phyloP scores from a whole-genome alignment of 805 yeast species.

The Ogataea pilisensis region DNA sequence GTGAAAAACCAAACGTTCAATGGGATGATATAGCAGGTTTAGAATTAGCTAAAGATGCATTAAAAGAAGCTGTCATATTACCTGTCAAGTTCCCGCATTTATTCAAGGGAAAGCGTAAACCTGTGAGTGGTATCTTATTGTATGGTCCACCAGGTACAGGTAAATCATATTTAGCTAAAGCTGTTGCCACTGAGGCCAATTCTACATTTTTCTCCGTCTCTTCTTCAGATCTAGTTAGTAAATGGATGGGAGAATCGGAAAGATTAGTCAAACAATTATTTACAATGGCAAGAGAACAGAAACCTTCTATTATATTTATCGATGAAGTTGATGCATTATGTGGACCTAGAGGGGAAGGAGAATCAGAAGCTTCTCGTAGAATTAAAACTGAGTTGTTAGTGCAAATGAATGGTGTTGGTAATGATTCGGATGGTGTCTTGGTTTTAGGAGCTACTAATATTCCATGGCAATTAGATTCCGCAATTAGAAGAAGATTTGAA shows the following conservation, averaged over 20 bases:
- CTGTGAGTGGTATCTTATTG: conserved; percentile 82
- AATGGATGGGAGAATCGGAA: conserved; percentile 99
- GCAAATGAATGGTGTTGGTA: conserved; percentile 99
- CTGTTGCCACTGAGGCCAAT: conserved; percentile 97
- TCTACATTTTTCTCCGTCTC: conserved; percentile 95
- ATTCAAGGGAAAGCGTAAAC: conserved; percentile 91
- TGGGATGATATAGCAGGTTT: conserved; percentile 98
- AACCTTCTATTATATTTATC: conserved; percentile 92
- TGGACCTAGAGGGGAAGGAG: conserved; percentile 98
- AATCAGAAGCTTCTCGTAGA: conserved; percentile 92
- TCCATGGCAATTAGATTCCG: conserved; percentile 98
- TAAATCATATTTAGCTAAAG: conserved; percentile 93
- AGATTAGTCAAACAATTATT: conserved; percentile 92
- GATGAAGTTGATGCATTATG: conserved; percentile 98
- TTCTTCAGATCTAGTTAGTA: conserved; percentile 92
- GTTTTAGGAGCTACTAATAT: conserved; percentile 97
- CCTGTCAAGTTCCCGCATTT: conserved; percentile 96
- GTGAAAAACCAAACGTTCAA: conserved; percentile 86
- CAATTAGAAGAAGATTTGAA: conserved; percentile 94
- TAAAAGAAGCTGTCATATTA: conserved; percentile 93
- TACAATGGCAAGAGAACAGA: conserved; percentile 92
- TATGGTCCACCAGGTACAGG: conserved; percentile 98
- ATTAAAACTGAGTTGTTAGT: conserved; percentile 94
- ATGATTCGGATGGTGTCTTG: conserved; percentile 85
- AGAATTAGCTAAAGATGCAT: conserved; percentile 91